These are phyloP conservation scores for Cicer pinnatifidum DNA, from an alignment of 306 rosid genomes.

Conservation along the genomic window DNA sequence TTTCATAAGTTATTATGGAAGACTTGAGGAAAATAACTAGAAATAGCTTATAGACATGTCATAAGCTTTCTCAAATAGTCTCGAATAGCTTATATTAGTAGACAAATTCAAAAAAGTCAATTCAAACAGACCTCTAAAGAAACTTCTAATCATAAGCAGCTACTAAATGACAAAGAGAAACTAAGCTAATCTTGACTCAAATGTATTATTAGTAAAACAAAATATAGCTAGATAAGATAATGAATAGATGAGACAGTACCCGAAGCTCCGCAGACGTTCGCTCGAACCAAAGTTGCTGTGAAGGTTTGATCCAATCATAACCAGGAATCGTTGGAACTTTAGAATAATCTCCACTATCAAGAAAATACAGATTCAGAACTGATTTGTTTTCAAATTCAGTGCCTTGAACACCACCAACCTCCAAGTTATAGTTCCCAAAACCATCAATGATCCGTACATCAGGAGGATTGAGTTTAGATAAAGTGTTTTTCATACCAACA, in stretches of 20 bases:
- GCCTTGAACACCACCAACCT: conserved; percentile 70
- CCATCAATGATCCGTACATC: conserved; percentile 69
- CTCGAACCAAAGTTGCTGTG: conserved; percentile 91
- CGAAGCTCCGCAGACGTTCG: conserved; percentile 64
- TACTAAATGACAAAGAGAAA: conserved; percentile 36
- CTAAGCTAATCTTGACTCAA: not conserved
- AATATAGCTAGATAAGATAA: conserved; percentile 21
- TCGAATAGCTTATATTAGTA: too few relatives aligned
- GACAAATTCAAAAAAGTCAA: too few relatives aligned
- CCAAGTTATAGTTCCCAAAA: conserved; percentile 90
- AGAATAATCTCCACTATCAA: conserved; percentile 94
- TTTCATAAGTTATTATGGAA: too few relatives aligned
- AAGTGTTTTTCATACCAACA: conserved; percentile 74
- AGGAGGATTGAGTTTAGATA: conserved; percentile 70
- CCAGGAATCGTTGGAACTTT: conserved; percentile 64
- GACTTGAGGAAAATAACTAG: too few relatives aligned
- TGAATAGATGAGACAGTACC: conserved; percentile 54
- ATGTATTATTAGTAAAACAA: not conserved
- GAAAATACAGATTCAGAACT: conserved; percentile 82
- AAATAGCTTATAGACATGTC: too few relatives aligned
- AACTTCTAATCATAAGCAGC: conserved; percentile 12
- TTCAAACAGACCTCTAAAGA: not conserved
- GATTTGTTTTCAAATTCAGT: conserved; percentile 81
- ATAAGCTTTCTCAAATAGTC: too few relatives aligned
- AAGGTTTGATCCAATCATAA: conserved; percentile 94